Evolutionary conservation across 805 yeast species (phyloP).

Genomic region (Ogataea pignaliae): DNA sequence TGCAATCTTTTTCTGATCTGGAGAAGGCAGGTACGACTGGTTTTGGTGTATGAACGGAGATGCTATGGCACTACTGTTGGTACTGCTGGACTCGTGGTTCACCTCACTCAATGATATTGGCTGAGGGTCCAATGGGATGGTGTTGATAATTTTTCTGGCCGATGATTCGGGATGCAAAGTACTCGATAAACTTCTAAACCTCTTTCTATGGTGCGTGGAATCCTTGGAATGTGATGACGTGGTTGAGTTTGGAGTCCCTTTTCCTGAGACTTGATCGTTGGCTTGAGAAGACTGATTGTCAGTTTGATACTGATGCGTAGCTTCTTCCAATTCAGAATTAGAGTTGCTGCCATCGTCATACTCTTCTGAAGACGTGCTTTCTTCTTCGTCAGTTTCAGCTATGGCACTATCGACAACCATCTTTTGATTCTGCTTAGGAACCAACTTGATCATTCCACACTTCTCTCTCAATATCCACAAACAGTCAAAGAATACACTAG

Average conservation of each 20-base stretch:
- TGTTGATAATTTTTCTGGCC: slow-evolving; percentile 70
- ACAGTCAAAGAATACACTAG: slow-evolving; percentile 89
- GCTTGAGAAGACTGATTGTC: slow-evolving; percentile 2
- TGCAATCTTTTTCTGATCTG: slow-evolving; percentile 5
- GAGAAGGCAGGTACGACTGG: slow-evolving; percentile 12
- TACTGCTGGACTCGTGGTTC: slow-evolving; percentile 19
- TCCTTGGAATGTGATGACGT: slow-evolving; percentile 15
- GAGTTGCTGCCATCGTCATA: slow-evolving; percentile 12
- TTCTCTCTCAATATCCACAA: slow-evolving; percentile 79
- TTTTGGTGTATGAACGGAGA: slow-evolving; percentile 18
- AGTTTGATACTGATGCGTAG: slow-evolving; percentile 23
- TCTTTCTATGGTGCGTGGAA: slow-evolving; percentile 23
- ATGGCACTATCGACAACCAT: slow-evolving; percentile 22
- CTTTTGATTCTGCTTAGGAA: slow-evolving; percentile 25
- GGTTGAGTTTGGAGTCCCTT: slow-evolving; percentile 19
- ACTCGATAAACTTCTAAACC: slow-evolving; percentile 47
- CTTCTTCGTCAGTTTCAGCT: slow-evolving; percentile 28
- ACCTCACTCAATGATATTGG: slow-evolving; percentile 48
- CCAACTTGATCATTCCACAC: slow-evolving; percentile 77
- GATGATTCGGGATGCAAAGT: slow-evolving; percentile 62
- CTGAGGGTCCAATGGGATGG: slow-evolving; percentile 79
- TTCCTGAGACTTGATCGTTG: not conserved
- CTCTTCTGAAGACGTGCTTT: slow-evolving; percentile 12
- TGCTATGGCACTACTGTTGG: slow-evolving; percentile 12
- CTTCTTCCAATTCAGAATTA: slow-evolving; percentile 24